Evolutionary conservation across 2,329 filamentous ascomycete genomes (phyloP), one percentile per base, ranked within the genome.

Genomic region (Pseudogymnoascus sp.): DNA sequence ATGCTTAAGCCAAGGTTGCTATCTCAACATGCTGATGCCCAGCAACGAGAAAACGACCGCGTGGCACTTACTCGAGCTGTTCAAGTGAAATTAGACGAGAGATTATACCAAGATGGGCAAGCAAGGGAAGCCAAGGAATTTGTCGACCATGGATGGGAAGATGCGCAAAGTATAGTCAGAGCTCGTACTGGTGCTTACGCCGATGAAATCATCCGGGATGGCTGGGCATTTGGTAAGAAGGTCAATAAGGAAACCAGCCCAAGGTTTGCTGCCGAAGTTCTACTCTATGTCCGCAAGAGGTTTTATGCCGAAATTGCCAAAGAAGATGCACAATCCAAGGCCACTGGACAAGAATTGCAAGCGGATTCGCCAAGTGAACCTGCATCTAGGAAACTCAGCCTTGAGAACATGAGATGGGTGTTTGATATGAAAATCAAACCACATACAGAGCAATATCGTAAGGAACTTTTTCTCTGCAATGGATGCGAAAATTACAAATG

Each of bases 331-430:
- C 74, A 75, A 12, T 72, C 76, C 21, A 72, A 72, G 9, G 75
- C 76, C 37, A 74, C 77, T 58, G 77, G 81, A 33, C 74, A 71
- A 63, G 64, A 75, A 60, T 75, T 76, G 3, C 67, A 71, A 26
- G 59, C 69, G 8, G 82, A 86, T 63, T 77, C 79, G 6, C 73
- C 75, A 1, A 74, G 79, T 63, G 80, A 78, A 0, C 77, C 81
- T 5, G 81, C 77, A 65, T 82, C 79, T 23, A 78, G 82, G 69
- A 85, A 79, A 68, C 75, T 92, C 58, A 88, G 85, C 1, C 74
- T 94, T 65, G 89, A 92, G 69, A 90, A 92, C 68, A 91, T 94
- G 88, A 92, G 88, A 71, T 92, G 86, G 83, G 76, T 92, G 28
- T 92, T 88, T 70, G 88, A 92, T 67, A 82, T 82, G 65, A 91